These are phyloP conservation scores for Trichoderma koningii DNA, from an alignment of 2,329 filamentous ascomycete species.

Conservation along the genomic window DNA sequence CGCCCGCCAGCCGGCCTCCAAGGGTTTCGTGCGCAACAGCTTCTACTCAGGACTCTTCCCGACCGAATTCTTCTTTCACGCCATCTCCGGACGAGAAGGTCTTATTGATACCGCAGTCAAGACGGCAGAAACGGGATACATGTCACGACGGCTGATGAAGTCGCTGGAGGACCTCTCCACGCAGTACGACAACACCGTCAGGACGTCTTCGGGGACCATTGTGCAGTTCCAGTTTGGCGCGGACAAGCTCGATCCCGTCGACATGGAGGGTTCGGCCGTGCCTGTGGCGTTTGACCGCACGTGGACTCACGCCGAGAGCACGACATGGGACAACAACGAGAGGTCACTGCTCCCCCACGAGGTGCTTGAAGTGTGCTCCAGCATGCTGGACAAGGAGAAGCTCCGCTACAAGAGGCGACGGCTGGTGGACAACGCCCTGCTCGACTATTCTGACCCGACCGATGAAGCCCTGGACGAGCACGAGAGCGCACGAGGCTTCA, in stretches of 20 bases:
- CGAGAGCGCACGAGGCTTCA: constrained; percentile 80
- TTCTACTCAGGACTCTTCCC: constrained; percentile 92
- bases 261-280: constrained; percentile 93
- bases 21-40: constrained; percentile 95
- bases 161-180: constrained; percentile 92
- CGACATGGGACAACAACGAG: constrained; percentile 80
- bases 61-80: constrained; percentile 96
- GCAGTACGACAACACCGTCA: constrained; percentile 91
- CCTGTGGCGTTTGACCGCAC: constrained; percentile 92
- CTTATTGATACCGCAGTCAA: constrained; percentile 98
- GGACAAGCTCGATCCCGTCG: constrained; percentile 90
- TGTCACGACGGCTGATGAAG: constrained; percentile 98
- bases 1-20: constrained; percentile 85
- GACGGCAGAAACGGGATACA: constrained; percentile 97
- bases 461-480: constrained; percentile 73
- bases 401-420: constrained; percentile 62
- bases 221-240: constrained; percentile 98
- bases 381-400: constrained; percentile 68
- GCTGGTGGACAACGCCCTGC: constrained; percentile 60
- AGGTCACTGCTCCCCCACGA: constrained; percentile 71
- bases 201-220: constrained; percentile 83
- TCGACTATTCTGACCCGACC: constrained; percentile 70
- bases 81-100: constrained; percentile 97
- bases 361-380: constrained; percentile 67
- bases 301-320: constrained; percentile 75